Percentiles rank a stretch among this genome's conserved stretches.
Evolutionary conservation across 1,284 basidiomycete genomes (phyloP).

Genomic region (Coniferiporia sulphurascens): DNA sequence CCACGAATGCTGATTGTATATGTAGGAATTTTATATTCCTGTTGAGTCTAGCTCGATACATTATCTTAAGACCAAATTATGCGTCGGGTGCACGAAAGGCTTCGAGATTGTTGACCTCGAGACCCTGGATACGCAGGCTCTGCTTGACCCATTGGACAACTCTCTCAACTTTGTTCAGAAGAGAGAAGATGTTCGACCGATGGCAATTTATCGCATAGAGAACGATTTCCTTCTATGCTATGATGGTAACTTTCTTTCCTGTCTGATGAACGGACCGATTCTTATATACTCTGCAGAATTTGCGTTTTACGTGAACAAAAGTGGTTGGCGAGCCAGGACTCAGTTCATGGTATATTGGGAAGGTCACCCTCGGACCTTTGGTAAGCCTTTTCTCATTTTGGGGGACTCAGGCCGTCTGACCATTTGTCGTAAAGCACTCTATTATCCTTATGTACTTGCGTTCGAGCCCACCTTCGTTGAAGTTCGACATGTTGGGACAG

Average conservation of each 20-base stretch:
- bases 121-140: constrained; percentile 93
- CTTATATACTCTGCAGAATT: constrained; percentile 60
- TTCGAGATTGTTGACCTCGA: constrained; percentile 99
- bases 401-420: constrained; percentile 8
- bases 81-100: constrained; percentile 96
- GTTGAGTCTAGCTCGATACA: constrained; percentile 96
- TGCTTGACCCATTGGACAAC: constrained; percentile 90
- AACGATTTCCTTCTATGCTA: constrained; percentile 98
- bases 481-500: constrained; percentile 93
- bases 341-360: constrained; percentile 98
- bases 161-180: constrained; percentile 93
- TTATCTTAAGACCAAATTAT: constrained; percentile 96
- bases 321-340: constrained; percentile 85
- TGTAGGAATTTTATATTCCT: constrained; percentile 95
- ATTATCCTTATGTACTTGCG: constrained; percentile 95
- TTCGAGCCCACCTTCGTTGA: constrained; percentile 98
- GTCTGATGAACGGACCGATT: constrained; percentile 18
- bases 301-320: constrained; percentile 98
- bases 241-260: constrained; percentile 62
- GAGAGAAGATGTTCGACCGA: constrained; percentile 84
- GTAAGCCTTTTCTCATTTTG: constrained; percentile 42
- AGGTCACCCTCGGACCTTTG: constrained; percentile 89
- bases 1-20: neutral
- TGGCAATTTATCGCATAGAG: constrained; percentile 96
- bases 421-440: constrained; percentile 59